Evolutionary conservation across 31 red algal species (phyloP), one percentile per base, ranked within the genome.

Genomic region (Odonthalia washingtoniensis): DNA sequence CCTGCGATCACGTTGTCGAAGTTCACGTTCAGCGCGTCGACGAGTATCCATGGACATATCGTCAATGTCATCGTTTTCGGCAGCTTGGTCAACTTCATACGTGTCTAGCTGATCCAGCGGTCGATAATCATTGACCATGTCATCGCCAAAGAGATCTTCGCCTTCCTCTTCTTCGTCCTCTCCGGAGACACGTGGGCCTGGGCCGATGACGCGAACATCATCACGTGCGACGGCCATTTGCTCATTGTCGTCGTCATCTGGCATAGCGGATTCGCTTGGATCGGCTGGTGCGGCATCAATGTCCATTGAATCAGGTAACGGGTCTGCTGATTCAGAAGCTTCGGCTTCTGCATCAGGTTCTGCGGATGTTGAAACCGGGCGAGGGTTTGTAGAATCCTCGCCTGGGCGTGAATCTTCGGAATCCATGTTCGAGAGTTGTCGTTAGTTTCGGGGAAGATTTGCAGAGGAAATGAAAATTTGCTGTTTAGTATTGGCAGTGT

Each of bases 101-200:
- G 74, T 81, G 74, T 99, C 97, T n/a, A 94, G 88, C 49, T 96
- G 89, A 4, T 82, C 88, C 35, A 92, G 43, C 21, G 91, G 85
- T 16, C 82, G 83, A 61, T 99, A 99, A 73, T 99, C 97, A 60
- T 91, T 94, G 76, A 85, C 82, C 95, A 97, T 95, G 60, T 99
- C 92, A 44, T 99, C 98, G 21, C 93, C 92, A 31, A 95, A 85
- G 17, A 99, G 87, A 74, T 99, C 98, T 63, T 99, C 98, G 5
- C 95, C 98, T 43, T 96, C 95, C 2, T 92, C 93, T 44, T 97
- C 95, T 4, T 93, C 90, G 27, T 96, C 94, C 21, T 95, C 88
- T 18, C 67, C 60, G n/a, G n/a, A n/a, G n/a, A n/a, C n/a, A n/a
- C n/a, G n/a, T n/a, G n/a, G 26, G 52, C 31, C 27, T 75, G 27